Evolutionary conservation across 495 filamentous ascomycete genomes (phyloP).

Genomic region (Daldinia grandis): DNA sequence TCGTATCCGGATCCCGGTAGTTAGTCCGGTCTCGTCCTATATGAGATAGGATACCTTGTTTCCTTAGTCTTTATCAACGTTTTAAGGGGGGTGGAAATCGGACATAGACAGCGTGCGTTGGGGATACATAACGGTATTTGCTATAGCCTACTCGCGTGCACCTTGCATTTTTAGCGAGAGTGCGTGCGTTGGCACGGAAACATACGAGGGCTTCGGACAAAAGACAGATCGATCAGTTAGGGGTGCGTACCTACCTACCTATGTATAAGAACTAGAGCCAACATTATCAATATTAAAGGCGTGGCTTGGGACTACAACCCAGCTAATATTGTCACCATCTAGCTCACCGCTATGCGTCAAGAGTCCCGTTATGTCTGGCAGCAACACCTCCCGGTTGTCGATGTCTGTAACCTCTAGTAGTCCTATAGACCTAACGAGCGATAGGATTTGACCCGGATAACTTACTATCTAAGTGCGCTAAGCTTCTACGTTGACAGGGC

Average conservation of each 20-base stretch:
- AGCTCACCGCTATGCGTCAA: neutral
- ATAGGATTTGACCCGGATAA: neutral
- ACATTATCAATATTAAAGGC: conserved; percentile 45
- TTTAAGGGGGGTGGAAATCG: conserved; percentile 21
- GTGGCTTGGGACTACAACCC: conserved; percentile 3
- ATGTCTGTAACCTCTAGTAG: neutral
- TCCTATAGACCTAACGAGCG: neutral
- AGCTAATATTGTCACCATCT: conserved; percentile 2
- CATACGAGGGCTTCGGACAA: conserved; percentile 8
- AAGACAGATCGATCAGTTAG: conserved; percentile 21
- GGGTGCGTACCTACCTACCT: conserved; percentile 1
- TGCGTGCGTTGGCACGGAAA: conserved; percentile 18
- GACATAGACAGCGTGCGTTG: conserved; percentile 30
- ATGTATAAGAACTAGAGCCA: conserved; percentile 62
- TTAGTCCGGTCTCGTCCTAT: conserved; percentile 3
- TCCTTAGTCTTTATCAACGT: conserved; percentile 15
- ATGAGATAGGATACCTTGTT: conserved; percentile 1
- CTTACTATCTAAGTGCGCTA: neutral
- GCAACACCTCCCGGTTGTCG: neutral
- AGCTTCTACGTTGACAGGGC: too few relatives aligned
- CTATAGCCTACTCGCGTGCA: conserved; percentile 24
- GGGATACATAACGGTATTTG: conserved; percentile 25
- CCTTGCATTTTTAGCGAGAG: conserved; percentile 26
- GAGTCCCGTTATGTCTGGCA: neutral
- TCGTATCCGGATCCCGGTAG: conserved; percentile 34